Evolutionary conservation across 2,329 filamentous ascomycete species (phyloP).

Genomic region (Geosmithia morbida): DNA sequence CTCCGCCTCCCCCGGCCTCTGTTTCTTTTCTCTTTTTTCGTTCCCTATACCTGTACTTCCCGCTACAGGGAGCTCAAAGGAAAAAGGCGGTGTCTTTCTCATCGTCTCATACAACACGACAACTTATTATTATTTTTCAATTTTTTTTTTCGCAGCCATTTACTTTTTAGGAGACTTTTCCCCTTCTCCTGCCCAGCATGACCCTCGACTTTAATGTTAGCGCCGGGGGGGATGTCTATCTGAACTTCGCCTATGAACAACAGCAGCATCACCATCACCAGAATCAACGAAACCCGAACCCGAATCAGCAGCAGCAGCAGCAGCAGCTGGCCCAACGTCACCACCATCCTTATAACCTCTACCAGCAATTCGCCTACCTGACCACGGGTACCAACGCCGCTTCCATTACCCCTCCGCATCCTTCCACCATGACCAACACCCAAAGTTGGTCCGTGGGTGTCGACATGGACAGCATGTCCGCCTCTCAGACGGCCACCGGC

Average conservation of each 20-base stretch:
- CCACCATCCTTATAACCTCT: too few relatives aligned
- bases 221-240: constrained; percentile 40
- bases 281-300: constrained; percentile 1
- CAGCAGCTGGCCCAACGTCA: constrained; percentile 4
- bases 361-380: not conserved
- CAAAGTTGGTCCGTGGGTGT: constrained; percentile 2
- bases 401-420: not conserved
- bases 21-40: constrained; percentile 1
- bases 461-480: constrained; percentile 2
- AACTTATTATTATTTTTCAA: too few relatives aligned
- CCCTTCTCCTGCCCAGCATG: constrained; percentile 26
- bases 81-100: constrained; percentile 27
- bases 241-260: constrained; percentile 47
- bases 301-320: constrained; percentile 3
- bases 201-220: constrained; percentile 45
- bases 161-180: constrained; percentile 9
- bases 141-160: constrained; percentile 12
- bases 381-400: not conserved
- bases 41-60: constrained; percentile 10
- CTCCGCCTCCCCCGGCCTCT: constrained; percentile 1
- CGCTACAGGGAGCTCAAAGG: constrained; percentile 13
- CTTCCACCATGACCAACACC: constrained; percentile 7
- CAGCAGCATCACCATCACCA: constrained; percentile 30
- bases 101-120: constrained; percentile 20
- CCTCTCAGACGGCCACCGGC: constrained; percentile 12